phyloP scores from a whole-genome alignment of 768 basidiomycete species.

The Pleurotus djamor region DNA sequence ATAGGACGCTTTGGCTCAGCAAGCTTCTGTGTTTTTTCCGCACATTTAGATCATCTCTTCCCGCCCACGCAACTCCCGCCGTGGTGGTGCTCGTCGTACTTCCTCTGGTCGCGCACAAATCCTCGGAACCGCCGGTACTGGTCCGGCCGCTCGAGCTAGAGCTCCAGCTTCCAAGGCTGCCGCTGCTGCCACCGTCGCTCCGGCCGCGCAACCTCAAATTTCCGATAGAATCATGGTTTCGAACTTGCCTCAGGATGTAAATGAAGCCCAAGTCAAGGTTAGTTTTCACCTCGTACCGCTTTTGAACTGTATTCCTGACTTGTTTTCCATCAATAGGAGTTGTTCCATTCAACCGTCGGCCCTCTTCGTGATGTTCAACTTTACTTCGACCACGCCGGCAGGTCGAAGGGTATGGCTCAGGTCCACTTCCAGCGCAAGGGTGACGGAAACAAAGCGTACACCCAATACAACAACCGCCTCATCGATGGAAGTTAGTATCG shows the following conservation, averaged over 20 bases:
- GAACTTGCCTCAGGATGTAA: slow-evolving; percentile 91
- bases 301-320: slow-evolving; percentile 7
- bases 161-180: slow-evolving; percentile 40
- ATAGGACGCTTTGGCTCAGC: slow-evolving; percentile 8
- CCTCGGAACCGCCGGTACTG: slow-evolving; percentile 50
- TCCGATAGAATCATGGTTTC: slow-evolving; percentile 95
- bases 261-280: slow-evolving; percentile 92
- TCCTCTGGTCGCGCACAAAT: slow-evolving; percentile 53
- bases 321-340: slow-evolving; percentile 58
- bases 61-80: slow-evolving; percentile 52
- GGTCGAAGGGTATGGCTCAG: slow-evolving; percentile 88
- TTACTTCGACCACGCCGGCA: slow-evolving; percentile 80
- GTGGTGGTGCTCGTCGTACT: slow-evolving; percentile 40
- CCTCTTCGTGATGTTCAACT: slow-evolving; percentile 82
- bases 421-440: slow-evolving; percentile 85
- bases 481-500: slow-evolving; percentile 99
- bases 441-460: slow-evolving; percentile 89
- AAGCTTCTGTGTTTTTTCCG: slow-evolving; percentile 16
- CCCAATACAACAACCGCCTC: slow-evolving; percentile 96
- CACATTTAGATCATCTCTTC: slow-evolving; percentile 60
- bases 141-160: slow-evolving; percentile 53
- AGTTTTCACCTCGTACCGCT: not conserved
- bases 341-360: slow-evolving; percentile 90
- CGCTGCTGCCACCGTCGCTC: slow-evolving; percentile 33
- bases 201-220: slow-evolving; percentile 33